phyloP scores from a whole-genome alignment of 768 basidiomycete species.

The Tulasnella sp. region DNA sequence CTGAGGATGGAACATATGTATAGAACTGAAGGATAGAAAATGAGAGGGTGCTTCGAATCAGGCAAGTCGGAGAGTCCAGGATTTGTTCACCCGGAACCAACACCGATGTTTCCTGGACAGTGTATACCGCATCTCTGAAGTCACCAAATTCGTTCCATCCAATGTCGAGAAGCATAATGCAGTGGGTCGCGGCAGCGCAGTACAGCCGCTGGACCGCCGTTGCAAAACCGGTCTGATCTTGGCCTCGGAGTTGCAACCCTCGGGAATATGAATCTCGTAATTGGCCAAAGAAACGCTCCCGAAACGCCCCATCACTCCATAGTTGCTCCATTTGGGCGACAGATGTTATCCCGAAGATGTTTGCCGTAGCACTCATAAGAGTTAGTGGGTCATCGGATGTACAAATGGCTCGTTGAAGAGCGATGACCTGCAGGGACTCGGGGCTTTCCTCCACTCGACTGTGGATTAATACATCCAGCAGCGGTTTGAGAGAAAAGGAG shows the following conservation, averaged over 20 bases:
- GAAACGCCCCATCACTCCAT: background rate
- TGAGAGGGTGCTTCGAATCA: too few relatives aligned
- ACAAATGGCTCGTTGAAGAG: background rate
- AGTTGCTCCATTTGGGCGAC: background rate
- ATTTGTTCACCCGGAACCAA: background rate
- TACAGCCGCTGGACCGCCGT: background rate
- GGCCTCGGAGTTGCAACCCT: background rate
- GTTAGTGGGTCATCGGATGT: background rate
- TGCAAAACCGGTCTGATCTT: background rate
- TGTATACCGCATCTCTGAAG: background rate
- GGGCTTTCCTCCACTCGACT: background rate
- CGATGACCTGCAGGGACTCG: background rate
- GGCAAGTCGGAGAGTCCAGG: too few relatives aligned
- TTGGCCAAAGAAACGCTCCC: background rate
- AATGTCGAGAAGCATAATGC: background rate
- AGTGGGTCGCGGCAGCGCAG: background rate
- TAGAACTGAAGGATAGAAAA: too few relatives aligned
- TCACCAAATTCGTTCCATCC: background rate
- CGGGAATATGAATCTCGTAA: background rate
- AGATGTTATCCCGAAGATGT: too few relatives aligned
- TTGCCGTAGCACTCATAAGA: too few relatives aligned
- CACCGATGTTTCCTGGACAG: background rate
- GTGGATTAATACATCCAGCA: background rate
- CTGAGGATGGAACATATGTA: too few relatives aligned
- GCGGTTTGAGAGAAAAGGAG: background rate